Evolutionary conservation across 495 filamentous ascomycete genomes (phyloP), one percentile per base, ranked within the genome.

Genomic region (Neurospora sublineolata): DNA sequence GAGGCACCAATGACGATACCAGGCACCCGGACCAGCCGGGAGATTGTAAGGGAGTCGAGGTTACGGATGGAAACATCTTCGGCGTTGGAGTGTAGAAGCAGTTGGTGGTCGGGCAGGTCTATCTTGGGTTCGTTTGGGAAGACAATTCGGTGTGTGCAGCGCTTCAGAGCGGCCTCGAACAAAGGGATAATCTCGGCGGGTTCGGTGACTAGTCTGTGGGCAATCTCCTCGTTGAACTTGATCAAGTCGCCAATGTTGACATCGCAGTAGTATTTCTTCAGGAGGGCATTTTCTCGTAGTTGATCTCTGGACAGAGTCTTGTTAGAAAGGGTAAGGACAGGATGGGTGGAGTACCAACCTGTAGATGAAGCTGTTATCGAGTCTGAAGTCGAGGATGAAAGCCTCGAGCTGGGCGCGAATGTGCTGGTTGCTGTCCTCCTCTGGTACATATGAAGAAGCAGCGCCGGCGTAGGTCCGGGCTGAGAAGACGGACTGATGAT

Each of bases 1-100:
- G 94, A 97, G 68, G 96, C 96, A 68, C 96, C 94, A 77, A 99
- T 98, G 64, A 99, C 92, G 73, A 99, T 99, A 41, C 96, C 96
- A 8, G 95, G 94, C 64, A 98, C 97, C 64, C 96, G 89, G 36
- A 99, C 94, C 44, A 99, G 92, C 75, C 94, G 89, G 8, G 95
- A 97, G 74, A 99, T 94, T 77, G 92, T 96, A 40, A 91, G 90
- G 11, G 96, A 94, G 76, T 94, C 93, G 23, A 99, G 87, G 75
- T 97, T 92, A 73, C 96, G 93, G 76, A 99, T 98, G 6, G 95
- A 96, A 41, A 93, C 91, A 77, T 94, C 89, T 52, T 94, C 90
- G 75, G 93, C 94, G 67, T 87, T 90, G 58, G 96, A 98, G 82
- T 97, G 95, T 71, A 99, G 88, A 68, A 98, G 93, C 36, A 99